A percentile compares a stretch with the other conserved stretches of the same genome.
These are phyloP conservation scores for Iberis amara DNA, from an alignment of 441 rosid species.

Conservation along the genomic window DNA sequence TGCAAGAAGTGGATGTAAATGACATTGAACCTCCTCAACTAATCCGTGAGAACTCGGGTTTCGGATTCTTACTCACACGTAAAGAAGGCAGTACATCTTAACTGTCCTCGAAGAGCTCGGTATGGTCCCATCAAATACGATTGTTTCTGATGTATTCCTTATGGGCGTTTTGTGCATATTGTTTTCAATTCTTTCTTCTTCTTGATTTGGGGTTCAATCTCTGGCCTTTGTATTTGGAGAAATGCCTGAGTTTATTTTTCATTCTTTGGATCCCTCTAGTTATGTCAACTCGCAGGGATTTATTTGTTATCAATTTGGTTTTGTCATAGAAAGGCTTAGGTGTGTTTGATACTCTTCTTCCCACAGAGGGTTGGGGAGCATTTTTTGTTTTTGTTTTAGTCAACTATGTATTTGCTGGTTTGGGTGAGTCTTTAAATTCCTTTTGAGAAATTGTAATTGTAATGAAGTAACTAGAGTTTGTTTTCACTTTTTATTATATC, in stretches of 20 bases:
- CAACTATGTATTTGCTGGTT: slow-evolving; percentile 20
- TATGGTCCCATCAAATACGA: slow-evolving; percentile 8
- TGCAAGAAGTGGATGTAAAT: slow-evolving; percentile 79
- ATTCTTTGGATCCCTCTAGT: slow-evolving; percentile 36
- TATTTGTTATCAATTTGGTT: slow-evolving; percentile 22
- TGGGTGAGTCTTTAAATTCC: slow-evolving; percentile 11
- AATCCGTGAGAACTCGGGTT: slow-evolving; percentile 80
- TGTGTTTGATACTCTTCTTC: slow-evolving; percentile 28
- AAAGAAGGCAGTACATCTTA: slow-evolving; percentile 41
- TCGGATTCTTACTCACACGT: slow-evolving; percentile 75
- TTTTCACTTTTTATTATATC: slow-evolving; percentile 13
- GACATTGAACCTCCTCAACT: slow-evolving; percentile 79
- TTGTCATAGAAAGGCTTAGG: slow-evolving; percentile 27
- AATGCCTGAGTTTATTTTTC: slow-evolving; percentile 23
- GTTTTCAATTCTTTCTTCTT: slow-evolving; percentile 25
- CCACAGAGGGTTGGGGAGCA: slow-evolving; percentile 30
- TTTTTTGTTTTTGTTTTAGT: slow-evolving; percentile 20
- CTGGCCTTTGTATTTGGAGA: slow-evolving; percentile 28
- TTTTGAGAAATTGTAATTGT: slow-evolving; percentile 17
- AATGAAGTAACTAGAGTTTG: slow-evolving; percentile 27
- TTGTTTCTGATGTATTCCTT: slow-evolving; percentile 22
- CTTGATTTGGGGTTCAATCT: slow-evolving; percentile 27
- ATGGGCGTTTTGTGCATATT: slow-evolving; percentile 28
- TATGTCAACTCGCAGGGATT: slow-evolving; percentile 34
- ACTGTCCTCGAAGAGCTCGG: slow-evolving; percentile 3